Evolutionary conservation across 2,329 filamentous ascomycete species (phyloP).

Genomic region (Fusarium denticulatum): DNA sequence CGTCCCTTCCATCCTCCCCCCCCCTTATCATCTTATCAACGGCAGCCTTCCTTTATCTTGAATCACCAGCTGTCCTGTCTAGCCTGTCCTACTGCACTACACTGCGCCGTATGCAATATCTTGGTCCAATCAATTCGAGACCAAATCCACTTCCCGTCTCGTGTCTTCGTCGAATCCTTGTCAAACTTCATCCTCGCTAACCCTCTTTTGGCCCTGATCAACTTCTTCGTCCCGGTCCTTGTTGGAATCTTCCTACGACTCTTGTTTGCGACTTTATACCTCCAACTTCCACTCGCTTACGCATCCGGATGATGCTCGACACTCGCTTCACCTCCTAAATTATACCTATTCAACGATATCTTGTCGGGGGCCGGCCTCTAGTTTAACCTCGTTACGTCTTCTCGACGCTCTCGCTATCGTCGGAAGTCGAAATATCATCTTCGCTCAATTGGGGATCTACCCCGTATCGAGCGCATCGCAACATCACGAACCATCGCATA

Average conservation of each 20-base stretch:
- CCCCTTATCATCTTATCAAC: slow-evolving; percentile 15
- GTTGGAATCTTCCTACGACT: slow-evolving; percentile 13
- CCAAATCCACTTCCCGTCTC: slow-evolving; percentile 29
- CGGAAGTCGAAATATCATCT: slow-evolving; percentile 2
- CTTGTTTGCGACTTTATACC: slow-evolving; percentile 22
- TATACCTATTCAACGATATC: slow-evolving; percentile 1
- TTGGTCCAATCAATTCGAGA: slow-evolving; percentile 33
- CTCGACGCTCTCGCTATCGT: slow-evolving; percentile 3
- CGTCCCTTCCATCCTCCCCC: not conserved
- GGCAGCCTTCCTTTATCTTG: slow-evolving; percentile 18
- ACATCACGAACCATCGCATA: slow-evolving; percentile 10
- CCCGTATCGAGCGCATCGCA: slow-evolving; percentile 12
- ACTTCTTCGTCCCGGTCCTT: slow-evolving; percentile 5
- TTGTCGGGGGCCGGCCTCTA: slow-evolving; percentile 1
- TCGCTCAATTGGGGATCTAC: slow-evolving; percentile 16
- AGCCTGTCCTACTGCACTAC: not conserved
- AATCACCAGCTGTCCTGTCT: slow-evolving; percentile 4
- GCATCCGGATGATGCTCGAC: slow-evolving; percentile 36
- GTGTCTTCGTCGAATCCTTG: slow-evolving; percentile 34
- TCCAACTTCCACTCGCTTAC: slow-evolving; percentile 20
- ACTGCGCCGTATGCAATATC: slow-evolving; percentile 15
- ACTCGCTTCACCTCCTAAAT: slow-evolving; percentile 29
- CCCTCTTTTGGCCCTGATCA: slow-evolving; percentile 24
- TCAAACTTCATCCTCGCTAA: slow-evolving; percentile 20
- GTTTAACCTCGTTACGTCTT: not conserved